A percentile compares a stretch with the other conserved stretches of the same genome.
Evolutionary conservation across 441 rosid species (phyloP).

Genomic region (Pelargonium fulgidum): DNA sequence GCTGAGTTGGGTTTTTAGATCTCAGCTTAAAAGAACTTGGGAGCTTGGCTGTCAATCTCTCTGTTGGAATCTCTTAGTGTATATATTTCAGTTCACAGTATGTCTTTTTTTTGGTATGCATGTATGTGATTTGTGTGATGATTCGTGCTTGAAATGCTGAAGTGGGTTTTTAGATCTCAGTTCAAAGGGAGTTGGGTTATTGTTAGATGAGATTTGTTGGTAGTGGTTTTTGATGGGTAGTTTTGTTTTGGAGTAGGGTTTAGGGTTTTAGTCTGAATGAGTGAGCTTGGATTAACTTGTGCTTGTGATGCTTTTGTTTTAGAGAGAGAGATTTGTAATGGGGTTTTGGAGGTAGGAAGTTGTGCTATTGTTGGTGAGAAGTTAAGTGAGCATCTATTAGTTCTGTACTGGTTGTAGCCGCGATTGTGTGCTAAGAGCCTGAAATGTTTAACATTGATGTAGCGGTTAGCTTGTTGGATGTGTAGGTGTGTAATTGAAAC

Average conservation of each 20-base stretch:
- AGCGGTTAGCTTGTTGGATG: slow-evolving; percentile 1
- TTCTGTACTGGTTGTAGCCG: background rate
- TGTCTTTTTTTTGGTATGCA: background rate
- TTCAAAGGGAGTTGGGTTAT: background rate
- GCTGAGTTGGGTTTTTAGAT: no score
- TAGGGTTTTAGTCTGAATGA: background rate
- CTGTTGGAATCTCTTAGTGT: slow-evolving; percentile 52
- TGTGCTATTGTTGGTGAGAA: background rate
- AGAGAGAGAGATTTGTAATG: no score
- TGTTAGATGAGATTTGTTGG: background rate
- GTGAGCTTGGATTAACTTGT: no score
- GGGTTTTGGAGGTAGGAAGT: background rate
- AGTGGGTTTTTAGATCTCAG: slow-evolving; percentile 18
- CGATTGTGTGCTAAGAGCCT: background rate
- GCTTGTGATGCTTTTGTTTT: no score
- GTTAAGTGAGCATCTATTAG: background rate
- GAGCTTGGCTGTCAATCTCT: slow-evolving; percentile 55
- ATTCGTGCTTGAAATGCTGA: slow-evolving; percentile 12
- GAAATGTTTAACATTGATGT: background rate
- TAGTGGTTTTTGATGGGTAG: slow-evolving; percentile 7
- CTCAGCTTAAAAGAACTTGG: no score
- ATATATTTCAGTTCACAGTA: background rate
- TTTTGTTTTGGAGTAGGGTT: background rate
- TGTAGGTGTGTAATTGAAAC: background rate
- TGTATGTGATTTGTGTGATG: background rate